A percentile compares a stretch with the other conserved stretches of the same genome.
Evolutionary conservation across 2,329 filamentous ascomycete genomes (phyloP).

Genomic region (Thelonectria olida): DNA sequence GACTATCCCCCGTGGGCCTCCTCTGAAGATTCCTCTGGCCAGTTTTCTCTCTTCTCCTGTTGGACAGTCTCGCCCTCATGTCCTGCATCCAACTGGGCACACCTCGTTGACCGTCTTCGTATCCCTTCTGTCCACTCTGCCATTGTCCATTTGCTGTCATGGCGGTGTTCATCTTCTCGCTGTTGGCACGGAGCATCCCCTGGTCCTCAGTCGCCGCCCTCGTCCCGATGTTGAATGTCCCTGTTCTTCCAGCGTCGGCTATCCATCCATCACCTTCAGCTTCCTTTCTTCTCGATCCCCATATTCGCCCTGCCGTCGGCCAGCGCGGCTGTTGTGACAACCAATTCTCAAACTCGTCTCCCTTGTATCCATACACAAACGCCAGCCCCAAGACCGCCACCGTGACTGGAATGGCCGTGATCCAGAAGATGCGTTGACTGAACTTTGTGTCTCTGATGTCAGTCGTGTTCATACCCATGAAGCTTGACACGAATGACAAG

Average conservation of each 20-base stretch:
- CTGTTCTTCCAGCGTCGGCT: not conserved
- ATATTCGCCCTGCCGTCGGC: not conserved
- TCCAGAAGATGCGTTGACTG: slow-evolving; percentile 53
- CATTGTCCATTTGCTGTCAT: not conserved
- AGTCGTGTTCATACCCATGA: slow-evolving; percentile 56
- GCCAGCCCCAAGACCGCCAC: not conserved
- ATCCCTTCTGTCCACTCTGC: not conserved
- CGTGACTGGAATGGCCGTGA: slow-evolving; percentile 50
- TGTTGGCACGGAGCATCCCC: not conserved
- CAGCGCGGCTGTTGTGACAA: not conserved
- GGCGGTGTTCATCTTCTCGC: not conserved
- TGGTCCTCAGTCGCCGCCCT: not conserved
- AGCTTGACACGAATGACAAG: slow-evolving; percentile 35
- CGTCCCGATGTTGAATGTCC: not conserved
- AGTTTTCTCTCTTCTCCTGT: not conserved
- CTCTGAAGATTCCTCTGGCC: not conserved
- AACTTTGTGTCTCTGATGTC: slow-evolving; percentile 50
- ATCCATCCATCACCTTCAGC: not conserved
- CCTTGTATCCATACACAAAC: not conserved
- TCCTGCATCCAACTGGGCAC: not conserved
- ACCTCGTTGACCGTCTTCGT: not conserved
- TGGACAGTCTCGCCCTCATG: not conserved
- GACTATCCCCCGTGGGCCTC: not conserved
- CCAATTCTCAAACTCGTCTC: not conserved
- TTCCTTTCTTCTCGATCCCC: not conserved